phyloP scores from a whole-genome alignment of 2,329 filamentous ascomycete species.

The Stagonosporopsis chrysanthemi region DNA sequence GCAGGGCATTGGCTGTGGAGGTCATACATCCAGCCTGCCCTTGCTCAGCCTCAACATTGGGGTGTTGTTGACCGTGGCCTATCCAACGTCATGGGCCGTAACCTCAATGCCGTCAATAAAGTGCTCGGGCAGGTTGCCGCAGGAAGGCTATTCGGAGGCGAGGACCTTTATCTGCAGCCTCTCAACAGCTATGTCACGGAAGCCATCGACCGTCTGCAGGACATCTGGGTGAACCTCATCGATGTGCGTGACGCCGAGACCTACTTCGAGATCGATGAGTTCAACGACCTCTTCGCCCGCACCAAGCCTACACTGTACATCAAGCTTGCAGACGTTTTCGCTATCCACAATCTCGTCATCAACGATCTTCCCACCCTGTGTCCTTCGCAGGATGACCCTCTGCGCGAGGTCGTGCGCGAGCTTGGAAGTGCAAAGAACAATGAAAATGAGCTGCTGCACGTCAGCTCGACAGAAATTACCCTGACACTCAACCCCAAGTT shows the following conservation, averaged over 20 bases:
- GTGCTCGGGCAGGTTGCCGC: constrained; percentile 87
- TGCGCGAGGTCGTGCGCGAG: constrained; percentile 91
- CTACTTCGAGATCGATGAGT: constrained; percentile 98
- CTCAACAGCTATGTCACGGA: constrained; percentile 91
- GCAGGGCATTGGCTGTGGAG: constrained; percentile 94
- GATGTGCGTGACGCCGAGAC: constrained; percentile 84
- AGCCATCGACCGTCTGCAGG: constrained; percentile 78
- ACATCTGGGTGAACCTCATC: constrained; percentile 79
- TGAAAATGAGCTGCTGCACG: constrained; percentile 88
- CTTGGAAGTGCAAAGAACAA: constrained; percentile 96
- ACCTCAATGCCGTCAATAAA: constrained; percentile 88
- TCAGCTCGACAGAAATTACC: constrained; percentile 86
- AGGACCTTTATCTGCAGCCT: constrained; percentile 94
- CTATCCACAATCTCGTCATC: constrained; percentile 88
- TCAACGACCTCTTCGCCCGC: constrained; percentile 95
- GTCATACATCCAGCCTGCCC: constrained; percentile 87
- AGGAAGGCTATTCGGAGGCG: constrained; percentile 89
- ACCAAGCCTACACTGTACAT: constrained; percentile 99
- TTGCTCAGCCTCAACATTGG: constrained; percentile 89
- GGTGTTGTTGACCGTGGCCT: constrained; percentile 90
- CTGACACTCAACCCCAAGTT: constrained; percentile 90
- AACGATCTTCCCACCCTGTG: constrained; percentile 80
- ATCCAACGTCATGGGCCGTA: constrained; percentile 90
- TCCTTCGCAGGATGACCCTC: constrained; percentile 80
- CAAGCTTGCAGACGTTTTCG: constrained; percentile 97